These are phyloP conservation scores for Ceratocystiopsis minuta DNA, from an alignment of 2,329 filamentous ascomycete genomes.

Conservation along the genomic window DNA sequence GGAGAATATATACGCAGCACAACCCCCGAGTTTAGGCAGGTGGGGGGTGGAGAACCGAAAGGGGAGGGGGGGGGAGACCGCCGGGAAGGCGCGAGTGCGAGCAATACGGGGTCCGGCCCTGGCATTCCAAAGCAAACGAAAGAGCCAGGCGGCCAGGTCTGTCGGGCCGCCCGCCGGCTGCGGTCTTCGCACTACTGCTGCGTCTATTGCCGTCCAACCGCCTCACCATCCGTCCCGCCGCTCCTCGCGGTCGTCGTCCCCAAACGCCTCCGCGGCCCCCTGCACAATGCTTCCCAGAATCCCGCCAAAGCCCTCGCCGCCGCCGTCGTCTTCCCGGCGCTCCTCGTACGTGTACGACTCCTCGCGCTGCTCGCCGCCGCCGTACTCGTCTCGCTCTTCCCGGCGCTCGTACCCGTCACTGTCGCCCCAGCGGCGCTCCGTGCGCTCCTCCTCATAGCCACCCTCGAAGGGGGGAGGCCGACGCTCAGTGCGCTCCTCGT, in stretches of 20 bases:
- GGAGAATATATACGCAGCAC: too few relatives aligned
- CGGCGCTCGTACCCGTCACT: slow-evolving; percentile 12
- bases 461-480: too few relatives aligned
- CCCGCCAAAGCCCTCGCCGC: neutral
- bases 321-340: slow-evolving; percentile 4
- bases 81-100: too few relatives aligned
- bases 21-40: too few relatives aligned
- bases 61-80: too few relatives aligned
- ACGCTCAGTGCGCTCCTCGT: slow-evolving; percentile 39
- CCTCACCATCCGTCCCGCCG: slow-evolving; percentile 2
- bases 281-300: slow-evolving; percentile 11
- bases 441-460: slow-evolving; percentile 31
- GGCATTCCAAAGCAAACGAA: neutral
- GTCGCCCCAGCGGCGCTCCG: slow-evolving; percentile 29
- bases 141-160: neutral
- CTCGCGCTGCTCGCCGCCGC: slow-evolving; percentile 6
- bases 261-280: slow-evolving; percentile 9
- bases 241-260: slow-evolving; percentile 13
- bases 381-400: slow-evolving; percentile 11
- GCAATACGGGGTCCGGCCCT: neutral
- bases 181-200: neutral
- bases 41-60: too few relatives aligned
- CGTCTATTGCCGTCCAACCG: neutral
- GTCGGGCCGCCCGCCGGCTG: neutral
- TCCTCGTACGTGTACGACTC: slow-evolving; percentile 5